These are phyloP conservation scores for Scytalidium lignicola DNA, from an alignment of 2,329 filamentous ascomycete genomes.

Conservation along the genomic window DNA sequence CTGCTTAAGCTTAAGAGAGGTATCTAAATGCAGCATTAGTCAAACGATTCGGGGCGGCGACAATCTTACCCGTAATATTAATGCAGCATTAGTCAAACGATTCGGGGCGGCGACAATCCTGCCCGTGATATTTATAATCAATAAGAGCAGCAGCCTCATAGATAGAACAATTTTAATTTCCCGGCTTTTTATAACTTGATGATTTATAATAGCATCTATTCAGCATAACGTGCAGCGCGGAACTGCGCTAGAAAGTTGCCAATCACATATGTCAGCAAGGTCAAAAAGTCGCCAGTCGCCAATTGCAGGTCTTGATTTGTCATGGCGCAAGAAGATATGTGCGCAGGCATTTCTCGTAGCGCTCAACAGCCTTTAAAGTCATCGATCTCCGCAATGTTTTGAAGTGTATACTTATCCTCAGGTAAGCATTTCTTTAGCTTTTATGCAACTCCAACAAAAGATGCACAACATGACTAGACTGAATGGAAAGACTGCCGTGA, in stretches of 20 bases:
- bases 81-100: background rate
- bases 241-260: background rate
- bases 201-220: background rate
- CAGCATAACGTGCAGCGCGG: background rate
- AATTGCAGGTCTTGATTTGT: background rate
- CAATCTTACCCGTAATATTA: background rate
- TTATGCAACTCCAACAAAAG: constrained; percentile 7
- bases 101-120: background rate
- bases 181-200: background rate
- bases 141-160: background rate
- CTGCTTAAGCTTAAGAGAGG: background rate
- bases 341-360: background rate
- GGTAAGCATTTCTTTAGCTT: background rate
- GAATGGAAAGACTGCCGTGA: constrained; percentile 12
- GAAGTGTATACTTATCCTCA: constrained; percentile 3
- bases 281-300: background rate
- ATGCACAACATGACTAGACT: constrained; percentile 9
- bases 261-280: background rate
- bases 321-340: background rate
- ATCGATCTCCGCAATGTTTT: constrained; percentile 9
- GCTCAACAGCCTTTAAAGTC: constrained; percentile 9
- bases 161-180: background rate
- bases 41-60: background rate
- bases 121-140: background rate
- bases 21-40: background rate